A percentile compares a stretch with the other conserved stretches of the same genome.
phyloP scores from a whole-genome alignment of 2,329 filamentous ascomycete species.

The Metarhizium robertsii region DNA sequence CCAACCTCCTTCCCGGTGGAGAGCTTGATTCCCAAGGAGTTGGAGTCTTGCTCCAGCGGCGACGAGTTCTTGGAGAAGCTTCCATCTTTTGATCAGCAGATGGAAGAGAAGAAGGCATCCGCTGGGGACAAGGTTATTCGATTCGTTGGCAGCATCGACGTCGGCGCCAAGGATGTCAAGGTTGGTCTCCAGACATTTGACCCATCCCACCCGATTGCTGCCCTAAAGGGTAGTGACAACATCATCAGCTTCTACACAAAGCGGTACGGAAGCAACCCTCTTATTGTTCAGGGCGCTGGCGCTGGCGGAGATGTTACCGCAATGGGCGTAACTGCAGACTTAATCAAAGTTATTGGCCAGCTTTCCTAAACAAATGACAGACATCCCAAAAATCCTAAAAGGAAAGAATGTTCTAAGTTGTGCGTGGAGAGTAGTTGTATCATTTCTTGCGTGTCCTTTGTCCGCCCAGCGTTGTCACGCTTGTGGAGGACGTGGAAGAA shows the following conservation, averaged over 20 bases:
- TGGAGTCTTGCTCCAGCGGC: slow-evolving; percentile 67
- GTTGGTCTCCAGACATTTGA: slow-evolving; percentile 89
- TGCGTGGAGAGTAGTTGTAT: neutral
- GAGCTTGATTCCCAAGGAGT: slow-evolving; percentile 79
- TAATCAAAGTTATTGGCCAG: slow-evolving; percentile 78
- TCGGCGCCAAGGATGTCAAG: slow-evolving; percentile 71
- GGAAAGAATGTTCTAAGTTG: neutral
- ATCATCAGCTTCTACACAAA: slow-evolving; percentile 98
- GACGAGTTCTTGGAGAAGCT: slow-evolving; percentile 80
- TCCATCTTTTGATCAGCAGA: slow-evolving; percentile 74
- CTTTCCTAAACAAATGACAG: slow-evolving; percentile 34
- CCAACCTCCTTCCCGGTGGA: slow-evolving; percentile 89
- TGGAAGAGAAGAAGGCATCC: slow-evolving; percentile 80
- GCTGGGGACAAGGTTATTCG: slow-evolving; percentile 86
- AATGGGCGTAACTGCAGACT: slow-evolving; percentile 92
- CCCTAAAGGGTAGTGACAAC: slow-evolving; percentile 94
- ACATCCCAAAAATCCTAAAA: slow-evolving; percentile 8
- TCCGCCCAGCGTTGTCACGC: slow-evolving; percentile 1
- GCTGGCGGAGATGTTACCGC: slow-evolving; percentile 93
- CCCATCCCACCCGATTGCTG: slow-evolving; percentile 80
- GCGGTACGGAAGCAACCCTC: slow-evolving; percentile 80
- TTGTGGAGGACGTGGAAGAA: neutral
- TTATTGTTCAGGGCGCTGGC: slow-evolving; percentile 91
- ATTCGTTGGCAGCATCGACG: slow-evolving; percentile 89
- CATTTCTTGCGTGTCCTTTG: slow-evolving; percentile 5